These are phyloP conservation scores for Cyclotella kingstonii DNA, from an alignment of 108 stramenopile genomes.

Conservation along the genomic window DNA sequence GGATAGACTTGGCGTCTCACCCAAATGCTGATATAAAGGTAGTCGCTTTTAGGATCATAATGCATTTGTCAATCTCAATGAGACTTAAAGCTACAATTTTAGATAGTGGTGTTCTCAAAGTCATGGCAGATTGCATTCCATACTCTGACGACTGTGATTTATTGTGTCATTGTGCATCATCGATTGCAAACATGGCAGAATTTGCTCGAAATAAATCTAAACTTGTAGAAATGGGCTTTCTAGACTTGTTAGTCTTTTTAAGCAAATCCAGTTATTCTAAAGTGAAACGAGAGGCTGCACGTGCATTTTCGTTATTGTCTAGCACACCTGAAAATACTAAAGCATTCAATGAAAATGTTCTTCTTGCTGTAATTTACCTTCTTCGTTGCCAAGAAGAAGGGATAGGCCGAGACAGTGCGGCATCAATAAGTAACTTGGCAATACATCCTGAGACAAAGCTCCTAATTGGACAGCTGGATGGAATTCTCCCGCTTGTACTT, in stretches of 20 bases:
- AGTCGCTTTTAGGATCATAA: constrained; percentile 56
- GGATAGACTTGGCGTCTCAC: constrained; percentile 51
- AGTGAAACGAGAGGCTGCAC: constrained; percentile 27
- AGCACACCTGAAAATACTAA: constrained; percentile 22
- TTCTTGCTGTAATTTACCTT: constrained; percentile 16
- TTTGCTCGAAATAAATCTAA: constrained; percentile 38
- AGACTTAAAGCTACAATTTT: constrained; percentile 56
- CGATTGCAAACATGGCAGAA: constrained; percentile 50
- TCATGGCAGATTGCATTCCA: constrained; percentile 48
- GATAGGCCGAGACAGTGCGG: constrained; percentile 18
- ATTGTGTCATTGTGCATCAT: constrained; percentile 41
- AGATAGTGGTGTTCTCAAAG: constrained; percentile 54
- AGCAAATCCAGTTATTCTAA: constrained; percentile 13
- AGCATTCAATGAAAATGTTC: constrained; percentile 13
- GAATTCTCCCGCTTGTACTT: constrained; percentile 12
- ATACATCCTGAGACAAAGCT: constrained; percentile 9
- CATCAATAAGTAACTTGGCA: constrained; percentile 23
- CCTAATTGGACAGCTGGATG: constrained; percentile 15
- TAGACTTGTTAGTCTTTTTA: constrained; percentile 16
- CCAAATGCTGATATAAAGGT: constrained; percentile 52
- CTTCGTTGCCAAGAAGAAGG: constrained; percentile 37
- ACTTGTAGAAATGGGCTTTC: constrained; percentile 40
- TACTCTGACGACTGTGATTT: constrained; percentile 31
- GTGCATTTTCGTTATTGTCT: constrained; percentile 33
- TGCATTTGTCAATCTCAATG: constrained; percentile 64